A percentile compares a stretch with the other conserved stretches of the same genome.
These are phyloP conservation scores for Heritiera fomes DNA, from an alignment of 345 rosid species.

Conservation along the genomic window DNA sequence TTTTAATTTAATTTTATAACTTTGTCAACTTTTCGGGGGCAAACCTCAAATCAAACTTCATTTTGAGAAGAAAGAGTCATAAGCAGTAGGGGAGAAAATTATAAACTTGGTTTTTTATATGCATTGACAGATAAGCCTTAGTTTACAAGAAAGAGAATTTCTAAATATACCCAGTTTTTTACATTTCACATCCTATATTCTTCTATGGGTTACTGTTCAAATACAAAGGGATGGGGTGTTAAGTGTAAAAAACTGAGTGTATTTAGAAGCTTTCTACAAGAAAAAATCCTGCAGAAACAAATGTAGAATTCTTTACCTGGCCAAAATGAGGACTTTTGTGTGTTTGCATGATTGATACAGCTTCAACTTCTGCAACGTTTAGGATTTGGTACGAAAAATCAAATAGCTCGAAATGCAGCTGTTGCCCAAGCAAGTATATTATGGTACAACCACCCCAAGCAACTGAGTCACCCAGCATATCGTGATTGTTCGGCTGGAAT, in stretches of 20 bases:
- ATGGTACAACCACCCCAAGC: constrained; percentile 99
- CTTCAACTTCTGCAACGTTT: constrained; percentile 92
- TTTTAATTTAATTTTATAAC: background rate
- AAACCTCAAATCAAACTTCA: background rate
- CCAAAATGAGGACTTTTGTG: constrained; percentile 54
- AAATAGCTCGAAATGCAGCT: constrained; percentile 95
- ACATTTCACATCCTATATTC: too few species aligned
- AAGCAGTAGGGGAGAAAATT: background rate
- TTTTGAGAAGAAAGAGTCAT: background rate
- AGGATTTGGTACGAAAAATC: constrained; percentile 97
- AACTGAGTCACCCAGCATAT: constrained; percentile 81
- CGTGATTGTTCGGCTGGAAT: constrained; percentile 49
- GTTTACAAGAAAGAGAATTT: background rate
- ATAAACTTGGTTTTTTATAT: background rate
- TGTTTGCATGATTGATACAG: constrained; percentile 53
- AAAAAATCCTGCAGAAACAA: background rate
- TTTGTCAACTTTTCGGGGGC: background rate
- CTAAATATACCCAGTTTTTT: too few species aligned
- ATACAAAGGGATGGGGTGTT: too few species aligned
- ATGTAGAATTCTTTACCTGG: constrained; percentile 52
- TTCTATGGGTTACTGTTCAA: too few species aligned
- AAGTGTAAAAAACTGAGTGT: too few species aligned
- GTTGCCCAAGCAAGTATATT: constrained; percentile 93
- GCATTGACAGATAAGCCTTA: background rate
- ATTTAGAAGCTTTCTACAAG: too few species aligned